These are phyloP conservation scores for Calonectria fujianensis DNA, from an alignment of 2,329 filamentous ascomycete genomes.

Conservation along the genomic window DNA sequence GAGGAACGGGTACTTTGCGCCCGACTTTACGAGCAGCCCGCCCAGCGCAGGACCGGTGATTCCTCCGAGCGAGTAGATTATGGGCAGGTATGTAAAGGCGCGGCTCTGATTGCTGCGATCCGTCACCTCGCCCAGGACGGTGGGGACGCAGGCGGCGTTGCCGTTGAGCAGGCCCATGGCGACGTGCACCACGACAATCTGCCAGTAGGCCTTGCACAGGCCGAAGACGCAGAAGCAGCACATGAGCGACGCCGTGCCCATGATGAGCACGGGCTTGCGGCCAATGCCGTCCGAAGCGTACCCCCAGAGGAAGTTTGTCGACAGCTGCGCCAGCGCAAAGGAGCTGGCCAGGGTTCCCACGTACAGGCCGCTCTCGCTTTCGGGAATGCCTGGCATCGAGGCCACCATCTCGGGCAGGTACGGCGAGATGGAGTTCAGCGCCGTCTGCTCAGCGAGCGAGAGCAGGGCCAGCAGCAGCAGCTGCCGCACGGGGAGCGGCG, in stretches of 20 bases:
- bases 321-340: constrained; percentile 94
- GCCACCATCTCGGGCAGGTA: constrained; percentile 96
- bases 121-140: constrained; percentile 94
- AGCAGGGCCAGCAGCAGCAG: constrained; percentile 90
- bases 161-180: constrained; percentile 96
- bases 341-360: constrained; percentile 92
- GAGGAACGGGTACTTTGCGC: constrained; percentile 85
- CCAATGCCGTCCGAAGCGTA: constrained; percentile 79
- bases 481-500: constrained; percentile 88
- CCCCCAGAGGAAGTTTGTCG: constrained; percentile 84
- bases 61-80: constrained; percentile 95
- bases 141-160: constrained; percentile 95
- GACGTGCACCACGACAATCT: constrained; percentile 89
- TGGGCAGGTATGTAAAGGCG: constrained; percentile 94
- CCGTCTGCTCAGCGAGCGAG: constrained; percentile 94
- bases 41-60: constrained; percentile 96
- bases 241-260: constrained; percentile 89
- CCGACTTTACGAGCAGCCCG: constrained; percentile 80
- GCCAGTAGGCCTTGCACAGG: constrained; percentile 87
- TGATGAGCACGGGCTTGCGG: constrained; percentile 83
- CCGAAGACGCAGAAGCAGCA: constrained; percentile 90
- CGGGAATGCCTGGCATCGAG: constrained; percentile 86
- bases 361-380: constrained; percentile 85
- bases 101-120: constrained; percentile 95
- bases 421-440: constrained; percentile 95